phyloP scores from a whole-genome alignment of 1,284 basidiomycete species.

The Sporisorium scitamineum region DNA sequence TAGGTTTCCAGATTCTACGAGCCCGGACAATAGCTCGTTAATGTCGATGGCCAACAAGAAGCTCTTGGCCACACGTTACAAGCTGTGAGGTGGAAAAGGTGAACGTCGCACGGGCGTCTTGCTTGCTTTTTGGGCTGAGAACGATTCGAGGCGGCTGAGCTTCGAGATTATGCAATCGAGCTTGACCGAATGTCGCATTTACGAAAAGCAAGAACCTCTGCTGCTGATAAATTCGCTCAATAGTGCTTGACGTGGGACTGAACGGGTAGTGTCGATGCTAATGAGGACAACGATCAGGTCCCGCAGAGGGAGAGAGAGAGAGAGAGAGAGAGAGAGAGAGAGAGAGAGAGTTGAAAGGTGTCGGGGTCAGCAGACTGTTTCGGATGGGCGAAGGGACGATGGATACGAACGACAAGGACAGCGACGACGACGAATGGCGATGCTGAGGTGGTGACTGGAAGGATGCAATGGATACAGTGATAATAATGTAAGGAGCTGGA shows the following conservation, averaged over 20 bases:
- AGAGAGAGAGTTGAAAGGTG: background rate
- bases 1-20: background rate
- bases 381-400: background rate
- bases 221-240: background rate
- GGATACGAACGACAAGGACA: background rate
- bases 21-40: background rate
- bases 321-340: background rate
- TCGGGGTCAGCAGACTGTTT: background rate
- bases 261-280: background rate
- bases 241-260: background rate
- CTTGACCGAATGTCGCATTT: background rate
- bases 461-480: background rate
- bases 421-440: constrained; percentile 6
- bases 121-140: too few species aligned
- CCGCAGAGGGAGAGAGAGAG: too few species aligned
- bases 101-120: too few species aligned
- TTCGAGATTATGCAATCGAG: background rate
- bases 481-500: background rate
- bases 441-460: background rate
- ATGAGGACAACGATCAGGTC: background rate
- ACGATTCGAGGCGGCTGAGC: too few species aligned
- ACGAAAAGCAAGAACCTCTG: background rate
- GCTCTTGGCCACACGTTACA: too few species aligned
- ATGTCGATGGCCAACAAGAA: background rate
- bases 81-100: background rate